Percentiles rank a stretch among this genome's conserved stretches.
Evolutionary conservation across 371 early-diverging fungal genomes (phyloP).

Genomic region (Circinella minor): DNA sequence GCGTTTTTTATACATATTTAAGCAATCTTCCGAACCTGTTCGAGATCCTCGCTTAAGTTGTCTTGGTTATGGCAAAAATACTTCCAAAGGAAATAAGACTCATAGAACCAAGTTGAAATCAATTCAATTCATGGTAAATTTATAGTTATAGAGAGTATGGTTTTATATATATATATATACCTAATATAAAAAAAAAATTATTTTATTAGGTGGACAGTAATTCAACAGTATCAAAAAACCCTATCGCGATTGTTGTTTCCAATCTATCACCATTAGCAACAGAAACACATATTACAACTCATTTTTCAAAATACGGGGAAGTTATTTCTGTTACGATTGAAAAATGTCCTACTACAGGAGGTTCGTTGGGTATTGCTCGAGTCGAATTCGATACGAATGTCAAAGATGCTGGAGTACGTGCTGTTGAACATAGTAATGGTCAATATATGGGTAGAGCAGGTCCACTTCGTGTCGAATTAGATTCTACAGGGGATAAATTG

Average conservation of each 20-base stretch:
- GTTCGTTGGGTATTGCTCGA: constrained; percentile 59
- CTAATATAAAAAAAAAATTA: no score
- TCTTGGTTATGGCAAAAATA: constrained; percentile 35
- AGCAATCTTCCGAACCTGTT: constrained; percentile 21
- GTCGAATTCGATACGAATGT: constrained; percentile 38
- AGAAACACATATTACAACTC: constrained; percentile 47
- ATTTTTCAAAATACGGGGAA: constrained; percentile 61
- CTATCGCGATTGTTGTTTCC: constrained; percentile 39
- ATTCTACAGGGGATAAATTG: constrained; percentile 49
- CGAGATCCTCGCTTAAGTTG: constrained; percentile 48
- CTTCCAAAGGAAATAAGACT: constrained; percentile 30
- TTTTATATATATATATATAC: constrained; percentile 22
- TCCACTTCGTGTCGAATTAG: constrained; percentile 65
- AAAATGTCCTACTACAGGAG: constrained; percentile 56
- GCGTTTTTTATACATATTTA: neutral
- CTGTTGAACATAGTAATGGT: constrained; percentile 65
- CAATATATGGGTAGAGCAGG: constrained; percentile 57
- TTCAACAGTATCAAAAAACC: constrained; percentile 43
- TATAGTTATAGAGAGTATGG: neutral
- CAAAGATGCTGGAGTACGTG: constrained; percentile 40
- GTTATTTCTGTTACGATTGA: constrained; percentile 56
- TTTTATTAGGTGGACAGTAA: constrained; percentile 29
- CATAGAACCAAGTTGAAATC: constrained; percentile 25
- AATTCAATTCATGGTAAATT: constrained; percentile 38
- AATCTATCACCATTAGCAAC: constrained; percentile 48